These are phyloP conservation scores for Candida argentea DNA, from an alignment of 805 yeast species.

Conservation along the genomic window DNA sequence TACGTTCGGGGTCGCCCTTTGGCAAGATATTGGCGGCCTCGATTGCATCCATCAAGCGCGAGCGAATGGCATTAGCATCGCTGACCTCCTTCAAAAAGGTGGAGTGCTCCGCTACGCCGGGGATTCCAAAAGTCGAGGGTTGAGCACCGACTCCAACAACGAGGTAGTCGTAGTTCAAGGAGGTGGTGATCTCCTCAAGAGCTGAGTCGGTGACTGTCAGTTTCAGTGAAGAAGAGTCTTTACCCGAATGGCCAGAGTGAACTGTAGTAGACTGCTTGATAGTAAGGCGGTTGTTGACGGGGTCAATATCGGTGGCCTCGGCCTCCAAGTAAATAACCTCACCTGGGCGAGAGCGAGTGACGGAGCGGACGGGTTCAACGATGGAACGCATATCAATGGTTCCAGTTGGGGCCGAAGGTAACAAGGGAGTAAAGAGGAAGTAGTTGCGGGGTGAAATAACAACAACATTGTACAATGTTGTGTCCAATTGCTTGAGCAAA, in stretches of 20 bases:
- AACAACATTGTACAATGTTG: conserved; percentile 78
- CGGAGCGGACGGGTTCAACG: conserved; percentile 84
- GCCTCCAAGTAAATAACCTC: conserved; percentile 83
- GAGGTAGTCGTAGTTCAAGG: conserved; percentile 64
- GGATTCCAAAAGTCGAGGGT: conserved; percentile 89
- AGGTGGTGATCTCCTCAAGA: conserved; percentile 34
- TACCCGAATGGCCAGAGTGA: conserved; percentile 45
- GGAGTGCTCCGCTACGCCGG: conserved; percentile 86
- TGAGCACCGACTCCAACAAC: conserved; percentile 93
- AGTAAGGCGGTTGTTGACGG: conserved; percentile 51
- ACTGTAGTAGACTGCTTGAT: conserved; percentile 52
- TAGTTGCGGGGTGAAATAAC: conserved; percentile 92
- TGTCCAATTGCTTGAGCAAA: conserved; percentile 72
- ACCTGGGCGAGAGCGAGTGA: conserved; percentile 70
- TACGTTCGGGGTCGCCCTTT: conserved; percentile 66
- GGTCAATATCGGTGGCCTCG: conserved; percentile 78
- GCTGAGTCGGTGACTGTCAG: conserved; percentile 31
- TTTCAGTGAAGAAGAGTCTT: conserved; percentile 34
- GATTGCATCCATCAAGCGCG: conserved; percentile 73
- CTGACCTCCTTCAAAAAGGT: conserved; percentile 82
- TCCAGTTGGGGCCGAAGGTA: conserved; percentile 93
- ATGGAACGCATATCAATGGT: conserved; percentile 84
- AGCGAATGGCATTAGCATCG: conserved; percentile 79
- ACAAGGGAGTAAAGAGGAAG: conserved; percentile 89
- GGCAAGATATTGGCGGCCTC: conserved; percentile 83